Base-by-base conservation (phyloP, 192 early-diverging fungal species). In the Diversispora epigaea region DNA sequence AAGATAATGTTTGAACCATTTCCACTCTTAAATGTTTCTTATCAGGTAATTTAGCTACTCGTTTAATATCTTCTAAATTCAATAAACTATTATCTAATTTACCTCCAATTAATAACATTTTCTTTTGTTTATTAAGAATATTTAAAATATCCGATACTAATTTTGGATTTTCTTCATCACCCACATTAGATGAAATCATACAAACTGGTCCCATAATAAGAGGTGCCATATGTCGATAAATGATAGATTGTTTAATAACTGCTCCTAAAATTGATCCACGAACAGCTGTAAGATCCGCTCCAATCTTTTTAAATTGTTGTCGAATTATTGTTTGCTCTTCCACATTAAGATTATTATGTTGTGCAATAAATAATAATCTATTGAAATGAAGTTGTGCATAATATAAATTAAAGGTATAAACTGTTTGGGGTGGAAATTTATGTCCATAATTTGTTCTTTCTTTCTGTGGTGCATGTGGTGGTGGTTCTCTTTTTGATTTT, bases 261-360 rank as follows among this genome's bases (percentile, higher is more conserved):
- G 86, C 79, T 6, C 75, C 43, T 58, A 89, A 86, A 41, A 89
- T 80, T 44, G 84, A 81, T 2, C 79, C 68, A 39, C 85, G 85
- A 40, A 86, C 55, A 6, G 83, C 80, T 14, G 77, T 83, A 63
- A 89, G 71, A 5, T 83, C 77, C 3, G 81, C 77, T 22, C 72
- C 68, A 6, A 78, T 64, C 32, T 77, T 66, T 0, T 73, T 55
- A 12, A 89, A 73, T 5, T 85, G 82, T 63, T 81, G 78, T 57
- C 87, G 83, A 50, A 89, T 75, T 65, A 79, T 54, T 12, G 81
- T 80, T 71, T 86, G 76, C 74, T 89, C 87, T 45, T 79, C 68
- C 40, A 89, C 82, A 0, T 83, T 84, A 71, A 89, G 80, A 71
- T 89, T 89, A 80, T 89, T 89, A 78, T 87, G 86, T 68, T 89